These are phyloP conservation scores for Beta vulgaris DNA, from an alignment of 148 eudicot genomes.

Conservation along the genomic window DNA sequence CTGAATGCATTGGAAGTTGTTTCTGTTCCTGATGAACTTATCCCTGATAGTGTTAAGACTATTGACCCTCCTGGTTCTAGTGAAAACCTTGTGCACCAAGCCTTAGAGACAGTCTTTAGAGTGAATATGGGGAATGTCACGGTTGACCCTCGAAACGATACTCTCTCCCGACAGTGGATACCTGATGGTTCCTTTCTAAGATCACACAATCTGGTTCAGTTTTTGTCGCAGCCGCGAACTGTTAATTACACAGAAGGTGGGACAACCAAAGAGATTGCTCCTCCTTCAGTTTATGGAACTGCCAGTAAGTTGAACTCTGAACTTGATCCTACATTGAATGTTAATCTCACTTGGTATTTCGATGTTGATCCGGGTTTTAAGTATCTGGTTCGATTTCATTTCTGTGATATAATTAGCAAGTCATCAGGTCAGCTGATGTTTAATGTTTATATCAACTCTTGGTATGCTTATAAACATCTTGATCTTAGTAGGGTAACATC, in stretches of 20 bases:
- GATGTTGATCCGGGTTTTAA: conserved; percentile 53
- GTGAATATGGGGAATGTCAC: conserved; percentile 58
- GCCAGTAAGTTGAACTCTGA: conserved; percentile 41
- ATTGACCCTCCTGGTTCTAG: conserved; percentile 28
- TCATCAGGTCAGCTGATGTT: conserved; percentile 29
- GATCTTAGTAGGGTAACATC: conserved; percentile 49
- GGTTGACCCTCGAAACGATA: conserved; percentile 47
- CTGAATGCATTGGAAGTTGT: conserved; percentile 57
- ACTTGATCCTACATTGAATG: conserved; percentile 28
- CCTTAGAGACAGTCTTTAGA: conserved; percentile 47
- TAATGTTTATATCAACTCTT: conserved; percentile 54
- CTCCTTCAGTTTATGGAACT: conserved; percentile 54
- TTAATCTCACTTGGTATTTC: conserved; percentile 58
- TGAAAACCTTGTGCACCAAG: conserved; percentile 30
- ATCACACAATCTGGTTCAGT: conserved; percentile 34
- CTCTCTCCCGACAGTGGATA: conserved; percentile 50
- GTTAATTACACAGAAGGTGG: conserved; percentile 40
- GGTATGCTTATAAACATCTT: conserved; percentile 41
- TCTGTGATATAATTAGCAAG: conserved; percentile 48
- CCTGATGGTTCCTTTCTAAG: conserved; percentile 42
- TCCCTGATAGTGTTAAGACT: conserved; percentile 36
- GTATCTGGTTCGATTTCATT: conserved; percentile 56
- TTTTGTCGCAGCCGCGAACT: conserved; percentile 24
- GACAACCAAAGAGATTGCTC: conserved; percentile 42
- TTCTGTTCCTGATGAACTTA: conserved; percentile 55